phyloP scores from a whole-genome alignment of 352 stramenopile species.

The Globisporangium nunn region DNA sequence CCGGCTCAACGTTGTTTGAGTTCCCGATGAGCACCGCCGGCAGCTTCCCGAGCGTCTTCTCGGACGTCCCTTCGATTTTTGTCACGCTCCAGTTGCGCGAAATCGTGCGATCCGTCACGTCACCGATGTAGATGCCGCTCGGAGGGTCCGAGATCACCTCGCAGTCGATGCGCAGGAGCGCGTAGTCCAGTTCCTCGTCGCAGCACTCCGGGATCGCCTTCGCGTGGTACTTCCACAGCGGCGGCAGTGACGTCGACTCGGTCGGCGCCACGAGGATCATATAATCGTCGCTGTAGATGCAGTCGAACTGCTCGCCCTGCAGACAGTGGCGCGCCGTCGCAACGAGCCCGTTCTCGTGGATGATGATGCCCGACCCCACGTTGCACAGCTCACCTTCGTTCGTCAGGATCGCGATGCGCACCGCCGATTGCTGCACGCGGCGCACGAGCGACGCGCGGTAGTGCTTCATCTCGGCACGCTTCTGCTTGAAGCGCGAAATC shows the following conservation, averaged over 20 bases:
- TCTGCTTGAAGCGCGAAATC: slow-evolving; percentile 75
- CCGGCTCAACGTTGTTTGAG: slow-evolving; percentile 84
- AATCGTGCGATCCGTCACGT: slow-evolving; percentile 84
- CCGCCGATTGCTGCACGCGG: slow-evolving; percentile 78
- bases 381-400: slow-evolving; percentile 83
- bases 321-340: slow-evolving; percentile 76
- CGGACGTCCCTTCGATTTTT: slow-evolving; percentile 69
- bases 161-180: slow-evolving; percentile 73
- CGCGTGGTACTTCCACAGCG: slow-evolving; percentile 83
- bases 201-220: slow-evolving; percentile 76
- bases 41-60: slow-evolving; percentile 62
- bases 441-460: slow-evolving; percentile 80
- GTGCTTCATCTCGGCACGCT: slow-evolving; percentile 79
- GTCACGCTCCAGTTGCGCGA: slow-evolving; percentile 77
- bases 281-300: slow-evolving; percentile 83
- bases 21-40: slow-evolving; percentile 78
- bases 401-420: slow-evolving; percentile 80
- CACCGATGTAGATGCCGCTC: slow-evolving; percentile 84
- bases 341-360: slow-evolving; percentile 74
- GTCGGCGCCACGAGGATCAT: slow-evolving; percentile 83
- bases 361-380: slow-evolving; percentile 81
- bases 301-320: slow-evolving; percentile 82
- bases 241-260: slow-evolving; percentile 69
- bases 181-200: slow-evolving; percentile 81
- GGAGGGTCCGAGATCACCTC: slow-evolving; percentile 82